phyloP scores from a whole-genome alignment of 371 early-diverging fungal genomes.

The Dipsacomyces acuminosporus region DNA sequence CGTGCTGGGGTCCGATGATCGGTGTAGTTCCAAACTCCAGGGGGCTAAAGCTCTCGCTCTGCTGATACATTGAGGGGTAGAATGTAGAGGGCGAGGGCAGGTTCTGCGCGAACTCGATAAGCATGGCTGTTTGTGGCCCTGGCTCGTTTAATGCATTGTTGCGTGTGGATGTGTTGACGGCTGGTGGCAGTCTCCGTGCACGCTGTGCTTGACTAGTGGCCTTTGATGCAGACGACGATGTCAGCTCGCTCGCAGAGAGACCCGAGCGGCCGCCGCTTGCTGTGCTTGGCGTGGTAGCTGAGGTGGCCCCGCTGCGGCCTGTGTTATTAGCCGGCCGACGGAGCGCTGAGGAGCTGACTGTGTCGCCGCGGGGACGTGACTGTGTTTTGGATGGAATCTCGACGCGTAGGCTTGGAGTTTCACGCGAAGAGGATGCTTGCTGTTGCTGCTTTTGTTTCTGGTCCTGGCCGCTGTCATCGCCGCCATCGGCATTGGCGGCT shows the following conservation, averaged over 20 bases:
- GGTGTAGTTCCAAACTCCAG: conserved; percentile 62
- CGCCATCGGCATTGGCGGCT: neutral
- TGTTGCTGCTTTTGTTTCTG: conserved; percentile 6
- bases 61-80: conserved; percentile 71
- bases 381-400: conserved; percentile 23
- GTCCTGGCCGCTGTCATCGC: neutral
- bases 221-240: neutral
- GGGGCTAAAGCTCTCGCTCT: conserved; percentile 59
- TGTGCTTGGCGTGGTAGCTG: conserved; percentile 23
- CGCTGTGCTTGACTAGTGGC: conserved; percentile 2
- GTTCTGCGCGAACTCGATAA: conserved; percentile 65
- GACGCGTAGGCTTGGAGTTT: conserved; percentile 24
- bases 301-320: neutral
- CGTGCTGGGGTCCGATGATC: conserved; percentile 46
- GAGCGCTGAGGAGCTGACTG: conserved; percentile 8
- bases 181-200: conserved; percentile 34
- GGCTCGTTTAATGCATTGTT: conserved; percentile 26
- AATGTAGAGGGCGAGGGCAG: conserved; percentile 72
- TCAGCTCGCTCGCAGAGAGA: conserved; percentile 1
- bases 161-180: conserved; percentile 36
- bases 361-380: conserved; percentile 1
- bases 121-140: conserved; percentile 48
- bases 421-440: conserved; percentile 5
- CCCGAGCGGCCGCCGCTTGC: neutral
- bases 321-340: conserved; percentile 3